Base-by-base conservation (phyloP, 2,329 filamentous ascomycete species). In the Chrysoporthe austroafricana region DNA sequence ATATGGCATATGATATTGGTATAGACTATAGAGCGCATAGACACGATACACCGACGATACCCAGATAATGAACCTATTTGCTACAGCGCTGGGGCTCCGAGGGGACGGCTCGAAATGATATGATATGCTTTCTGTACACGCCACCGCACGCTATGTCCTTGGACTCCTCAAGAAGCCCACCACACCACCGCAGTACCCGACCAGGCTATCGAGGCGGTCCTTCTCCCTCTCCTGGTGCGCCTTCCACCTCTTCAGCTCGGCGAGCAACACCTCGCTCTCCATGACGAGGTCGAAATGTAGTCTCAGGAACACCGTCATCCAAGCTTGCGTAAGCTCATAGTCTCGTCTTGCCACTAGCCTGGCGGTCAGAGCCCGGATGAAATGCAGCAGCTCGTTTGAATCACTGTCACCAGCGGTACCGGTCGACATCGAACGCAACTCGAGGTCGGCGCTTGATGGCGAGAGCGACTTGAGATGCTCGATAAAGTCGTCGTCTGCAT, bases 231-330 rank as follows among this genome's bases (percentile, higher is more conserved):
- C 88, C 77, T 95, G 91, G 73, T 91, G 88, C 39, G 79, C 79
- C 77, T 90, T 90, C 92, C 93, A 97, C 72, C 86, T 84, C 63
- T 79, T 78, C 69, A 97, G 79, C 59, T 86, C 87, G 1, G 79
- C 81, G 58, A 88, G 82, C 16, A 95, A 77, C 42, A 77, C 74
- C 71, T 82, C 79, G 77, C 74, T 86, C 75, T 80, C 83, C 80
- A 81, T 81, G 54, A 86, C 79, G 48, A 84, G 71, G 71, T 88
- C 86, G 70, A 86, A 86, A 78, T 98, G 95, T 52, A 97, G 81
- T 60, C 90, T 87, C 68, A 99, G 77, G 75, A 98, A 97, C 1
- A 98, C 95, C 1, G 91, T 90, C 94, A 99, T 98, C 95, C 96
- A 99, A 0, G 94, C 93, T 79, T 98, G 94, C 18, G 93, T 91